Evolutionary conservation across 441 rosid genomes (phyloP).

Genomic region (Macaranga tanarius): DNA sequence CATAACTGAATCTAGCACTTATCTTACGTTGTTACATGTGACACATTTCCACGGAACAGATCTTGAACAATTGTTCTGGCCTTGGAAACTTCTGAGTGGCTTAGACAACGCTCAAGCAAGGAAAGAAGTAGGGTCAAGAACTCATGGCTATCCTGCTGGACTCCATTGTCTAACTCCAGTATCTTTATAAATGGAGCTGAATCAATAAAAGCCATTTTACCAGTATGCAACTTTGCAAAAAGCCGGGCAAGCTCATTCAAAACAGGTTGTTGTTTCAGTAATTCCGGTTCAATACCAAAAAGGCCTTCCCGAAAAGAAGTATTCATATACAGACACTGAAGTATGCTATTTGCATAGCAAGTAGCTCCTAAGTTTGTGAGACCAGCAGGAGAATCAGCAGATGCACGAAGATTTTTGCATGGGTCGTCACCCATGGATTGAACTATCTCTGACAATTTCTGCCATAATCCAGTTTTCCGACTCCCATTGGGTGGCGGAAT

Average conservation of each 20-base stretch:
- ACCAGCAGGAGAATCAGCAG: conserved; percentile 81
- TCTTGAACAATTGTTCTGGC: conserved; percentile 87
- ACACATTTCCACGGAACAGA: conserved; percentile 96
- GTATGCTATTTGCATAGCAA: conserved; percentile 97
- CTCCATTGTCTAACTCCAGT: conserved; percentile 89
- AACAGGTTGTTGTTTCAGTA: conserved; percentile 72
- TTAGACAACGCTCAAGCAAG: conserved; percentile 86
- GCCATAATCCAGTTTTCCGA: conserved; percentile 91
- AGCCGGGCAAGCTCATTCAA: conserved; percentile 85
- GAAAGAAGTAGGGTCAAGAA: conserved; percentile 90
- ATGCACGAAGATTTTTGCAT: conserved; percentile 56
- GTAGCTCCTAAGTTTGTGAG: conserved; percentile 95
- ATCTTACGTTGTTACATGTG: conserved; percentile 96
- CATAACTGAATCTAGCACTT: conserved; percentile 14
- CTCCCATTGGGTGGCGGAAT: conserved; percentile 82
- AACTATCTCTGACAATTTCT: conserved; percentile 71
- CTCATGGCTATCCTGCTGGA: conserved; percentile 98
- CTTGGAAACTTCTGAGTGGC: conserved; percentile 57
- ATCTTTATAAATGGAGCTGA: conserved; percentile 94
- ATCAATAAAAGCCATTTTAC: conserved; percentile 83
- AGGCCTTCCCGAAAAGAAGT: conserved; percentile 72
- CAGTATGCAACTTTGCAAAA: conserved; percentile 81
- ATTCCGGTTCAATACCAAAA: conserved; percentile 77
- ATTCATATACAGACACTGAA: conserved; percentile 91
- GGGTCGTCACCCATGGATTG: conserved; percentile 78